A percentile compares a stretch with the other conserved stretches of the same genome.
Conservation (phyloP, 495 filamentous ascomycete genomes). For the Penicillium alfredii region DNA sequence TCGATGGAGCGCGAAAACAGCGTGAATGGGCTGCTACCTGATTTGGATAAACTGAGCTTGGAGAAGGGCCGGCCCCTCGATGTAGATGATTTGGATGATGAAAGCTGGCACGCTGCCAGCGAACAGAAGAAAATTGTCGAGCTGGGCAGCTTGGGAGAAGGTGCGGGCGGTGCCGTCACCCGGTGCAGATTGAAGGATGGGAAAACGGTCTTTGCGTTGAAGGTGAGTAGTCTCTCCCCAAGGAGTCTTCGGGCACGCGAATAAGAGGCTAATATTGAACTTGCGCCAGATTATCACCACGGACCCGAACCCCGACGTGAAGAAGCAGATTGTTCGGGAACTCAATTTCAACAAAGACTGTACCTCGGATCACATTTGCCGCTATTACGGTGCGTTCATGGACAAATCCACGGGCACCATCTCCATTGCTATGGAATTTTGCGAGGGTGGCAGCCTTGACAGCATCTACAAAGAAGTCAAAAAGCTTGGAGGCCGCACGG, state of each 20-base stretch:
- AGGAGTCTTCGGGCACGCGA: constrained; percentile 10
- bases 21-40: constrained; percentile 57
- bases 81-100: constrained; percentile 90
- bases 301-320: constrained; percentile 93
- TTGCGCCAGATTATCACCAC: constrained; percentile 98
- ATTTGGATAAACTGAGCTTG: constrained; percentile 65
- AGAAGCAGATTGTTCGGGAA: constrained; percentile 95
- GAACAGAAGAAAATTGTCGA: constrained; percentile 81
- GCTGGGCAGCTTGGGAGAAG: constrained; percentile 86
- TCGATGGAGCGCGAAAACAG: constrained; percentile 74
- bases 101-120: constrained; percentile 89
- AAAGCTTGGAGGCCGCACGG: constrained; percentile 85
- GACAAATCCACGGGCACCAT: constrained; percentile 91
- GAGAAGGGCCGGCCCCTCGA: constrained; percentile 79
- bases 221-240: constrained; percentile 52
- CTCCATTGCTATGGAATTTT: constrained; percentile 98
- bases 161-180: constrained; percentile 92
- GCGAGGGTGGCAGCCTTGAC: constrained; percentile 91
- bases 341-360: constrained; percentile 97
- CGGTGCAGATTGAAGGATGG: constrained; percentile 80
- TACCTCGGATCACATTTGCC: constrained; percentile 87
- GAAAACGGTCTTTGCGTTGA: constrained; percentile 92
- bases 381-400: constrained; percentile 94
- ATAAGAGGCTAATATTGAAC: constrained; percentile 6
- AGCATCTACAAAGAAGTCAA: constrained; percentile 97